Evolutionary conservation across 176 grass and related monocot species (phyloP).

Genomic region (Puya raimondii): DNA sequence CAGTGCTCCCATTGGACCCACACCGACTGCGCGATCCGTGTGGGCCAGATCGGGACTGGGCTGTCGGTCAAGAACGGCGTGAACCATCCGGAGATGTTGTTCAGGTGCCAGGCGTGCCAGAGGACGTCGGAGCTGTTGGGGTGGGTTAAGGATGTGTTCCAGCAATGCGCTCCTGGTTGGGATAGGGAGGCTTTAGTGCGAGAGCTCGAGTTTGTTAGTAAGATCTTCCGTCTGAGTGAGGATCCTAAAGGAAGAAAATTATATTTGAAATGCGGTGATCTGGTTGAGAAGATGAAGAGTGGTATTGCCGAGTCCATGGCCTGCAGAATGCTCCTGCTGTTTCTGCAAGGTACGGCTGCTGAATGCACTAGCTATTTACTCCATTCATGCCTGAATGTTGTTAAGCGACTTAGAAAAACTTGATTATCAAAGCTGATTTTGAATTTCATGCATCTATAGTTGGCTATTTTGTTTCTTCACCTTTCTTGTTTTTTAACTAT

Average conservation of each 20-base stretch:
- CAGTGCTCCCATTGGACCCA: slow-evolving; percentile 88
- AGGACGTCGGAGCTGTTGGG: slow-evolving; percentile 68
- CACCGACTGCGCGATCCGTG: slow-evolving; percentile 65
- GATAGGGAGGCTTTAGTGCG: slow-evolving; percentile 43
- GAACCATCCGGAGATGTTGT: slow-evolving; percentile 45
- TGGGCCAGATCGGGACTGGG: slow-evolving; percentile 36
- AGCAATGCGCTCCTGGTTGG: slow-evolving; percentile 69
- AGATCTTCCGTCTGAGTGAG: slow-evolving; percentile 71
- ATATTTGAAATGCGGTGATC: slow-evolving; percentile 42
- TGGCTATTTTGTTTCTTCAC: not conserved
- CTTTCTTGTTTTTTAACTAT: not conserved
- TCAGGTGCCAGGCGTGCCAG: slow-evolving; percentile 74
- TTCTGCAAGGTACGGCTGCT: slow-evolving; percentile 53
- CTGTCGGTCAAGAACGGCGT: slow-evolving; percentile 36
- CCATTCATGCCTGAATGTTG: not conserved
- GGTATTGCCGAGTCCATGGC: slow-evolving; percentile 36
- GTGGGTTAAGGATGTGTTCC: slow-evolving; percentile 79
- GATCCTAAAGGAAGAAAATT: slow-evolving; percentile 57
- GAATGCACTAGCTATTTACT: slow-evolving; percentile 1
- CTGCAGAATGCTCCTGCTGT: slow-evolving; percentile 52
- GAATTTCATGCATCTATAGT: not conserved
- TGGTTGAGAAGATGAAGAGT: slow-evolving; percentile 55
- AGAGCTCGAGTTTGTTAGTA: slow-evolving; percentile 72
- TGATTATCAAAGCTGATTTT: not conserved
- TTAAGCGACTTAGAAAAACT: not conserved